Conservation (phyloP, 768 basidiomycete genomes). For the Chlorophyllum brunneum region DNA sequence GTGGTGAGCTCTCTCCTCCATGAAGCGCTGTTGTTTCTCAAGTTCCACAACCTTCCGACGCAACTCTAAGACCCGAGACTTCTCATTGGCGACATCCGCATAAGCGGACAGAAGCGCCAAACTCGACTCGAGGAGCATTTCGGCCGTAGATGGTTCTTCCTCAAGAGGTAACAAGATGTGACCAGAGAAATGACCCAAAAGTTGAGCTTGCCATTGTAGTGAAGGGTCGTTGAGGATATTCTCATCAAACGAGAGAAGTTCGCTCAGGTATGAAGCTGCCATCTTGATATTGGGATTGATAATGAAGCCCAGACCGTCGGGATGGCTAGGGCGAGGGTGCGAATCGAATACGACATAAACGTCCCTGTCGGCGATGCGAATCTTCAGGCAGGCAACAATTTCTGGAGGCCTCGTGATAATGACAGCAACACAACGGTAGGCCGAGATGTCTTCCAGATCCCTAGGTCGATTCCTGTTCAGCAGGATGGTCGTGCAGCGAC, state of each 20-base stretch:
- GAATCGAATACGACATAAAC: constrained; percentile 66
- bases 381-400: constrained; percentile 52
- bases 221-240: constrained; percentile 35
- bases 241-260: constrained; percentile 48
- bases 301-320: constrained; percentile 56
- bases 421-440: constrained; percentile 29
- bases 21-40: constrained; percentile 4
- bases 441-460: constrained; percentile 21
- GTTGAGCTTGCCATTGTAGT: constrained; percentile 63
- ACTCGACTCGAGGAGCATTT: constrained; percentile 12
- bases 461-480: constrained; percentile 15
- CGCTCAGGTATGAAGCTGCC: constrained; percentile 39
- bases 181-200: constrained; percentile 57
- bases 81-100: constrained; percentile 10
- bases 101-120: constrained; percentile 9
- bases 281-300: constrained; percentile 43
- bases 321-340: constrained; percentile 56
- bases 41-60: constrained; percentile 5
- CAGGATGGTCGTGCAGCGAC: not conserved
- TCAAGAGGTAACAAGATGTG: constrained; percentile 43
- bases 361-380: constrained; percentile 25
- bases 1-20: constrained; percentile 5
- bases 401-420: constrained; percentile 72
- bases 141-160: constrained; percentile 6
- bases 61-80: not conserved